phyloP scores from a whole-genome alignment of 805 yeast genomes.

The Saccharomyces jurei region DNA sequence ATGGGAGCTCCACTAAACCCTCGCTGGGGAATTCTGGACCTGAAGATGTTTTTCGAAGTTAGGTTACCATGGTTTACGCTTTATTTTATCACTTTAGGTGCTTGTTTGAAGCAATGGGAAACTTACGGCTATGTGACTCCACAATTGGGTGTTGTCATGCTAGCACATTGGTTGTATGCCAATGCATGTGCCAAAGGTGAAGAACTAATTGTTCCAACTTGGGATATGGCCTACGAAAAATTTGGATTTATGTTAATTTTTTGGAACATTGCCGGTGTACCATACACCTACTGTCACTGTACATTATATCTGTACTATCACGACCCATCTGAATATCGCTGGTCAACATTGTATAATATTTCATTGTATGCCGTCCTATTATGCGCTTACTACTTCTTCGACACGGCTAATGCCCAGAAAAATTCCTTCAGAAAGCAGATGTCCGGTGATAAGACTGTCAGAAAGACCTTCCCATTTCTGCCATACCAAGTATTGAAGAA shows the following conservation, averaged over 20 bases:
- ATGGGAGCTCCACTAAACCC: slow-evolving; percentile 98
- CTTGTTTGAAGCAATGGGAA: slow-evolving; percentile 73
- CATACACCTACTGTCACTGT: slow-evolving; percentile 94
- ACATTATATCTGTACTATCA: slow-evolving; percentile 77
- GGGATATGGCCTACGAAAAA: slow-evolving; percentile 99
- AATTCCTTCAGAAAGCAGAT: slow-evolving; percentile 78
- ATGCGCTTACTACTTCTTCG: slow-evolving; percentile 83
- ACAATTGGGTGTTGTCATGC: slow-evolving; percentile 61
- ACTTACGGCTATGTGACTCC: slow-evolving; percentile 70
- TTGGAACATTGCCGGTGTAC: slow-evolving; percentile 99
- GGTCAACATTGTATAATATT: slow-evolving; percentile 56
- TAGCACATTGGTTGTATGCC: slow-evolving; percentile 91
- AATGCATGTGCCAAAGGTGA: slow-evolving; percentile 98
- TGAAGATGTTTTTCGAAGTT: slow-evolving; percentile 96
- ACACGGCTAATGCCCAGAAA: slow-evolving; percentile 91
- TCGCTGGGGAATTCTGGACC: slow-evolving; percentile 82
- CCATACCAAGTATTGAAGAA: slow-evolving; percentile 76
- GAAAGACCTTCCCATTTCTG: slow-evolving; percentile 90
- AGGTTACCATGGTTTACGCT: slow-evolving; percentile 94
- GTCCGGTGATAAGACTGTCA: slow-evolving; percentile 67
- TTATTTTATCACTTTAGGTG: slow-evolving; percentile 65
- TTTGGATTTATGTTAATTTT: slow-evolving; percentile 98
- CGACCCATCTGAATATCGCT: slow-evolving; percentile 72
- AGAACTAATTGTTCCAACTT: slow-evolving; percentile 91
- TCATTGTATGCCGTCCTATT: slow-evolving; percentile 49